Percentiles rank a stretch among this genome's conserved stretches.
phyloP scores from a whole-genome alignment of 805 yeast species.

The Schwanniomyces sp. region DNA sequence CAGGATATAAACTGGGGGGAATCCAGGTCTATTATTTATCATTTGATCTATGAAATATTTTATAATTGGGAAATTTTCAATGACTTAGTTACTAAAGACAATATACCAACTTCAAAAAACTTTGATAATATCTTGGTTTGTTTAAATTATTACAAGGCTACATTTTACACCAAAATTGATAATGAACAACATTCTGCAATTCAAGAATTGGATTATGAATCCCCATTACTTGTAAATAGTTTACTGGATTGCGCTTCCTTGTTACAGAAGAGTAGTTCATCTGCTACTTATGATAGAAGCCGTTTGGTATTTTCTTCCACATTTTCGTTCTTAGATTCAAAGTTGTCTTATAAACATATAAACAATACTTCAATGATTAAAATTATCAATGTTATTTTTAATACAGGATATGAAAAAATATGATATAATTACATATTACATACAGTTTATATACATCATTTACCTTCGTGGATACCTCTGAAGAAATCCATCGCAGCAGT shows the following conservation, averaged over 20 bases:
- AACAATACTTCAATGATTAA: slow-evolving; percentile 5
- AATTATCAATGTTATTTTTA: slow-evolving; percentile 3
- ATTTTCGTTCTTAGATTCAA: not conserved
- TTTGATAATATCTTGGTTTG: slow-evolving; percentile 14
- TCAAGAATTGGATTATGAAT: slow-evolving; percentile 25
- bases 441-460: slow-evolving; percentile 1
- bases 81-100: slow-evolving; percentile 5
- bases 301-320: not conserved
- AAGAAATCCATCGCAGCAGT: slow-evolving; percentile 93
- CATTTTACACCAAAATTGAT: slow-evolving; percentile 13
- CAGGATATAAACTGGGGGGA: slow-evolving; percentile 8
- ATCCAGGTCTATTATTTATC: slow-evolving; percentile 25
- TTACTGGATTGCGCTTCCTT: slow-evolving; percentile 5
- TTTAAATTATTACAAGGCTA: slow-evolving; percentile 13
- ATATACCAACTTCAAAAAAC: slow-evolving; percentile 1
- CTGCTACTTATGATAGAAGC: not conserved
- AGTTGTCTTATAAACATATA: not conserved
- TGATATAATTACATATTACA: not conserved
- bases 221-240: slow-evolving; percentile 19
- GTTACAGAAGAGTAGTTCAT: not conserved
- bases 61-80: slow-evolving; percentile 21
- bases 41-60: slow-evolving; percentile 28
- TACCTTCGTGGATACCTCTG: slow-evolving; percentile 47
- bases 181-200: slow-evolving; percentile 16
- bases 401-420: not conserved